Evolutionary conservation across 148 eudicot genomes (phyloP), one percentile per base, ranked within the genome.

Genomic region (Vaccinium myrtillus): DNA sequence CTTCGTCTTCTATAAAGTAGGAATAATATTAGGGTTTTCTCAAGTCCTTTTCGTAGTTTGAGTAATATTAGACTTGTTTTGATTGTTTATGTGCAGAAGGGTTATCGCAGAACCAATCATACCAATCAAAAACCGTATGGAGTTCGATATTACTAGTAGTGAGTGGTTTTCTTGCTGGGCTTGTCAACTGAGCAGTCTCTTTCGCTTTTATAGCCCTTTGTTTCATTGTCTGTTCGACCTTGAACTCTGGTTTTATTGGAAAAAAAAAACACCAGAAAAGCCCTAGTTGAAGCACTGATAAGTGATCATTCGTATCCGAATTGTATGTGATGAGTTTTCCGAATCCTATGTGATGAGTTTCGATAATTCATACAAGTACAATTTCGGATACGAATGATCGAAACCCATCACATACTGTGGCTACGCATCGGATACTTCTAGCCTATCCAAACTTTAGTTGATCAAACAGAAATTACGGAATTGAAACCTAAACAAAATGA

Each of bases 141-240:
- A 58, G 46, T 43, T 58, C 65, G 6, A 21, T n/a, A n/a, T n/a
- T n/a, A n/a, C n/a, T n/a, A n/a, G 2, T 61, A 61, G 69, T 63
- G 69, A 63, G 69, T 63, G 69, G 69, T 21, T 63, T 63, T 4
- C 69, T 8, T 63, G 69, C 69, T n/a, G 23, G 69, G 69, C 69
- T 63, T 63, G 69, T n/a, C 27, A 1, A 63, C 27, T n/a, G 69
- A 63, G 69, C 69, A 63, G 69, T 63, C 69, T 63, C 67, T 63
- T 7, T 63, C 8, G 69, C 69, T n/a, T 63, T 23, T n/a, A 63
- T 63, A 63, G 23, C 23, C 69, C 69, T 63, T 63, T 2, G 27
- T 63, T 63, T 63, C 69, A 63, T 63, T 63, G 69, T 63, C 69
- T 63, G 69, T 63, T 63, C 69, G 69, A 63, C 69, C 69, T 63